Base-by-base conservation (phyloP, 768 basidiomycete genomes). In the Amanita thiersii region DNA sequence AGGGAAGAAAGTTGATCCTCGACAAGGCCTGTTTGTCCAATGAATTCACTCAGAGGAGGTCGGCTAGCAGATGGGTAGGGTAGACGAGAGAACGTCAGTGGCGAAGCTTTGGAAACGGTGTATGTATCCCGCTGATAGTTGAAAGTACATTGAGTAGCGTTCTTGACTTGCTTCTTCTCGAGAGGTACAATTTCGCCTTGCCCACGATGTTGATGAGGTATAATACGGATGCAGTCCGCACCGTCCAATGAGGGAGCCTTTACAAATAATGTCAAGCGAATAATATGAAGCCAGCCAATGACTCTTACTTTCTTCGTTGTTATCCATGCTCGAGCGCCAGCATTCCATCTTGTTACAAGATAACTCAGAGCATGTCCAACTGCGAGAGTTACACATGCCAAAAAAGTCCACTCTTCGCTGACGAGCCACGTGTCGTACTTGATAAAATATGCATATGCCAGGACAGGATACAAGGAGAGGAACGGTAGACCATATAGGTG, bases 331-430 rank as follows among this genome's bases (percentile, higher is more conserved):
- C 77, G 75, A 39, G 87, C 86, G 19, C 66, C 75, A 8, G 82
- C 71, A 55, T 78, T 91, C 96, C 96, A 99, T 50, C 76, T 76
- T 0, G 94, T 99, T 9, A 85, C 69, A 33, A 99, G 68, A 62
- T 92, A 99, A 54, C 87, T 91, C 43, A 99, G 72, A 2, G 91
- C 90, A 59, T 98, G 96, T 2, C 85, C 79, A 4, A 77, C 83
- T 15, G 86, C 86, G 5, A 99, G 74, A 2, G 79, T 63, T 10
- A 93, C 83, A 50, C 86, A 91, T 26, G 86, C 87, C 15, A 98
- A 75, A 57, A 98, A 99, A 0, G 96, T 94, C 93, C 93, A 98
- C 59, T 98, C 94, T 63, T 94, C 91, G 44, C 86, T 88, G 54
- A 81, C 74, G 41, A 97, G 66, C 86, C 88, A 96, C 47, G 81